Percentiles rank a stretch among this genome's conserved stretches.
These are phyloP conservation scores for Russula griseocarnosa DNA, from an alignment of 768 basidiomycete species.

Conservation along the genomic window DNA sequence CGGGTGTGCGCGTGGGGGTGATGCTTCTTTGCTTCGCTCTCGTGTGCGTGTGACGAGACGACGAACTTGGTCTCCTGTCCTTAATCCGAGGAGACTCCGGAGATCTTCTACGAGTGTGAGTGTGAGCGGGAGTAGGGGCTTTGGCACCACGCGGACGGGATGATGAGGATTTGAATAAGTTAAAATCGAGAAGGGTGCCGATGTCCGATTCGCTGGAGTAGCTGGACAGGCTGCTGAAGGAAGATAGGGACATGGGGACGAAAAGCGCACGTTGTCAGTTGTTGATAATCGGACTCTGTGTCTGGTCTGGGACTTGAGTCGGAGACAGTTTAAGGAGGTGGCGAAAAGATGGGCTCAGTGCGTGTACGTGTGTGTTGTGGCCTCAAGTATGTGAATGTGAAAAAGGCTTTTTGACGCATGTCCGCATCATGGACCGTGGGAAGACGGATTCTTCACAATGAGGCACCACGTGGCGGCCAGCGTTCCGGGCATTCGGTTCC, in stretches of 20 bases:
- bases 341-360: background rate
- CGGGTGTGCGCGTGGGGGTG: conserved; percentile 21
- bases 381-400: background rate
- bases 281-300: background rate
- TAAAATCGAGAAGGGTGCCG: conserved; percentile 16
- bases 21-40: conserved; percentile 19
- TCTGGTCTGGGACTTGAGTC: background rate
- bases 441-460: background rate
- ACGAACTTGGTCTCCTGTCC: conserved; percentile 4
- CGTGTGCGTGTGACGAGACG: conserved; percentile 13
- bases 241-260: conserved; percentile 18
- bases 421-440: conserved; percentile 21
- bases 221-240: conserved; percentile 28
- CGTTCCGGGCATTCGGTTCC: no score
- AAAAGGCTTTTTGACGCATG: background rate
- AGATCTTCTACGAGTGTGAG: conserved; percentile 4
- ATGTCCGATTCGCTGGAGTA: conserved; percentile 26
- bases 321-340: background rate
- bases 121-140: background rate
- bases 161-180: conserved; percentile 14
- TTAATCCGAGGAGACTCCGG: background rate
- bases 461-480: background rate
- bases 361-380: background rate
- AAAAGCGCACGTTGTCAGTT: conserved; percentile 16
- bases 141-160: background rate